A percentile compares a stretch with the other conserved stretches of the same genome.
These are phyloP conservation scores for Cephaloascus albidus DNA, from an alignment of 805 yeast species.

Conservation along the genomic window DNA sequence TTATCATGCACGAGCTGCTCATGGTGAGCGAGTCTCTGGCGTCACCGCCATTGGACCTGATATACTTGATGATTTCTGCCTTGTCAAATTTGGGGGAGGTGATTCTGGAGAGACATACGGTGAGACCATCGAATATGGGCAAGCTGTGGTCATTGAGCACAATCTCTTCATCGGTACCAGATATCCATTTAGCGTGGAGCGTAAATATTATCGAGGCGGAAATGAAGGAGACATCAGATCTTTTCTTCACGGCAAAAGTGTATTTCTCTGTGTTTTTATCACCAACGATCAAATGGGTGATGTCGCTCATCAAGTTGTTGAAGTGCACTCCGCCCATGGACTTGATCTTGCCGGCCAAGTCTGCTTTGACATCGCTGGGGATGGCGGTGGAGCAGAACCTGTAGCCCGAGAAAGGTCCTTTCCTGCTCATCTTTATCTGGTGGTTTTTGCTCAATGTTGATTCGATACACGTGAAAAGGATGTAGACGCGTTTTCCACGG, in stretches of 20 bases:
- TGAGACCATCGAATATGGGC: constrained; percentile 34
- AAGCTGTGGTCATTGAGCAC: constrained; percentile 15
- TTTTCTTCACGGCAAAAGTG: constrained; percentile 35
- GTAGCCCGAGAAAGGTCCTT: constrained; percentile 33
- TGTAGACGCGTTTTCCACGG: too few relatives aligned
- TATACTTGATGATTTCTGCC: constrained; percentile 19
- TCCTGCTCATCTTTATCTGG: neutral
- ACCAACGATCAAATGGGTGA: constrained; percentile 52
- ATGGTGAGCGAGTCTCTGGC: constrained; percentile 41
- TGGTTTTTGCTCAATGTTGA: too few relatives aligned
- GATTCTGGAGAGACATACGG: constrained; percentile 34
- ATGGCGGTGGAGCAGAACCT: constrained; percentile 54
- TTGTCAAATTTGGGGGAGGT: constrained; percentile 14
- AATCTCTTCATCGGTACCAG: constrained; percentile 31
- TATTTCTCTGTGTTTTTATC: constrained; percentile 46
- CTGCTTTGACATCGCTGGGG: constrained; percentile 26
- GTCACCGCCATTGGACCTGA: constrained; percentile 38
- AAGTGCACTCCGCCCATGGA: constrained; percentile 52
- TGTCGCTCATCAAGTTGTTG: constrained; percentile 53
- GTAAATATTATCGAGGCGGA: constrained; percentile 32
- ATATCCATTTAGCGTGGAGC: constrained; percentile 42
- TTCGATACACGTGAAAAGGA: too few relatives aligned
- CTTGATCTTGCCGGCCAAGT: constrained; percentile 33
- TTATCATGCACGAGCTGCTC: constrained; percentile 32
- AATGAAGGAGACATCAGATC: constrained; percentile 52